Conservation (phyloP, 768 basidiomycete species). For the Psilocybe cyanescens region DNA sequence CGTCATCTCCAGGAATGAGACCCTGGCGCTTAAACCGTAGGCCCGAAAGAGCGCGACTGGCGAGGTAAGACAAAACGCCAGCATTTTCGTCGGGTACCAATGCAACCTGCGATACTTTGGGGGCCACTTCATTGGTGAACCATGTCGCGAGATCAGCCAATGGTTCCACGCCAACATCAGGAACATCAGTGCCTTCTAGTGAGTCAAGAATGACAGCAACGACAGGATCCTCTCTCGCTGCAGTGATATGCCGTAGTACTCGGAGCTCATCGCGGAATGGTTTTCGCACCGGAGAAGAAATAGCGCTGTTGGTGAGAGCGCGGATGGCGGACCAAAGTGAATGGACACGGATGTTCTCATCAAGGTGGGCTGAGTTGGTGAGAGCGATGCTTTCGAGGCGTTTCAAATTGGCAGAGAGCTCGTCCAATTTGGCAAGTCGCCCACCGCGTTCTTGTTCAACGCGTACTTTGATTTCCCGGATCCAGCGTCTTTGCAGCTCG, state of each 20-base stretch:
- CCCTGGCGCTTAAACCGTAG: slow-evolving; percentile 84
- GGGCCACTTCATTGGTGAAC: slow-evolving; percentile 84
- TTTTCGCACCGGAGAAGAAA: slow-evolving; percentile 67
- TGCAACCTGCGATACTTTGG: slow-evolving; percentile 85
- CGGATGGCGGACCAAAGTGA: slow-evolving; percentile 93
- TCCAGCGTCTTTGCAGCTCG: slow-evolving; percentile 96
- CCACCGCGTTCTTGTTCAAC: slow-evolving; percentile 98
- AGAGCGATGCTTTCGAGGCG: slow-evolving; percentile 89
- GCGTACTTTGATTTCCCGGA: slow-evolving; percentile 92
- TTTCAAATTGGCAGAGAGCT: slow-evolving; percentile 88
- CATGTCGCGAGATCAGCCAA: slow-evolving; percentile 89
- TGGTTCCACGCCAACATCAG: slow-evolving; percentile 85
- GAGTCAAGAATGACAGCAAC: slow-evolving; percentile 68
- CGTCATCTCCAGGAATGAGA: slow-evolving; percentile 79
- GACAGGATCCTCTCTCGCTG: slow-evolving; percentile 72
- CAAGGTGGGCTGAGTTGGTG: slow-evolving; percentile 88
- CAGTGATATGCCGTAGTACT: slow-evolving; percentile 73
- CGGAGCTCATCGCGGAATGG: slow-evolving; percentile 93
- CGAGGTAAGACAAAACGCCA: slow-evolving; percentile 84
- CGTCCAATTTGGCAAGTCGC: slow-evolving; percentile 91
- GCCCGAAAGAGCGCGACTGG: slow-evolving; percentile 75
- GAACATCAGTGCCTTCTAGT: slow-evolving; percentile 71
- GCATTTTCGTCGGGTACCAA: slow-evolving; percentile 92
- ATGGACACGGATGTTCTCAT: slow-evolving; percentile 92
- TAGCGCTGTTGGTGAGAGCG: slow-evolving; percentile 67